Base-by-base conservation (phyloP, 2,329 filamentous ascomycete genomes). In the Ophiostoma ips region DNA sequence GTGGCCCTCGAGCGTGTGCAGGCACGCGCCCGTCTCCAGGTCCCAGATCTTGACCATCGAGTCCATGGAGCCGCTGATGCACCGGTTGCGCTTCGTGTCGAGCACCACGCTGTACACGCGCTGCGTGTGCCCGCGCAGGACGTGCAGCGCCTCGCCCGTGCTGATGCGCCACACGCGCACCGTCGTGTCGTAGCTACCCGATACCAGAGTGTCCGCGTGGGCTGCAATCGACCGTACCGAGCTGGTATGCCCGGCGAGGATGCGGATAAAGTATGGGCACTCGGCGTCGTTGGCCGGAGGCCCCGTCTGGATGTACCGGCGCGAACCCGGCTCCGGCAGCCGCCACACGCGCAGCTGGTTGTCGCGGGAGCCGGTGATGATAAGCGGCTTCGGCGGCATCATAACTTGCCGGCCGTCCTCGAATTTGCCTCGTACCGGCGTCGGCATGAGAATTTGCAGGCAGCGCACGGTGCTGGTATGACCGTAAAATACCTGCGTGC, bases 31-130 rank as follows among this genome's bases (percentile, higher is more conserved):
- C 2, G 85, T 92, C 30, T 87, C 81, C 13, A 98, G 74, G 53
- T 90, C 92, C 92, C 92, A 98, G 12, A 98, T 90, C 67, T 95
- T 96, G 62, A 98, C 92, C 56, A 89, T 76, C 55, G 92, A 95
- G 64, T 98, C 92, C 92, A 98, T 98, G 7, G 89, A 95, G 12
- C 92, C 92, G 55, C 89, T 95, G 55, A 98, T 96, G 66, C 92
- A 98, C 37, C 90, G 84, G 61, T 94, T 94, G 52, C 92, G 84
- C 59, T 84, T 81, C 57, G 88, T 84, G 60, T 98, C 92, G 19
- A 96, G 71, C 9, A 98, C 92, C 9, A 98, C 92, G 53, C 89
- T 95, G 64, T 98, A 98, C 0, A 98, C 92, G 64, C 98, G 96
- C 63, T 90, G 82, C 0, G 79, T 77, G 62, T 98, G 92, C 1